Evolutionary conservation across 1,139 yeast species (phyloP).

Genomic region (Diutina mesorugosa): DNA sequence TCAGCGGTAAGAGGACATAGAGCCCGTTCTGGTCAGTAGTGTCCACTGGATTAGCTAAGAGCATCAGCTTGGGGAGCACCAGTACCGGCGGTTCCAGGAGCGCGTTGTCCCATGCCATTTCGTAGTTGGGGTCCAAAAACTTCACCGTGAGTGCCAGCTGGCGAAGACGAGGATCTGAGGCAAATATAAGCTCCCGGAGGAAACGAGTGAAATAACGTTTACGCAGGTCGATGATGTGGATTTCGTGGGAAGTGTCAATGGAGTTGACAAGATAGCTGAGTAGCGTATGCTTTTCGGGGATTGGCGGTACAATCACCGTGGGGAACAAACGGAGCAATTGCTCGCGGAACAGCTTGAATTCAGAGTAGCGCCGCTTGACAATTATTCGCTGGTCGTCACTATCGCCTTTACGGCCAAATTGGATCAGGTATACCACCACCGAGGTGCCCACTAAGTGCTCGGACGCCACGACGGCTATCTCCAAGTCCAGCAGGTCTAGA

Average conservation of each 20-base stretch:
- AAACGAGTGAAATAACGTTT: constrained; percentile 26
- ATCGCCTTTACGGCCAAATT: constrained; percentile 9
- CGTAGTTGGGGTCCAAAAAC: constrained; percentile 37
- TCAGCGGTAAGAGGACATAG: constrained; percentile 26
- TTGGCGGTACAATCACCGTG: constrained; percentile 39
- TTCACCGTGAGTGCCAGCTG: constrained; percentile 25
- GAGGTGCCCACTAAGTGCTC: constrained; percentile 27
- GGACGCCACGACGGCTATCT: constrained; percentile 20
- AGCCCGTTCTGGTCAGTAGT: constrained; percentile 35
- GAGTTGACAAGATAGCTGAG: constrained; percentile 28
- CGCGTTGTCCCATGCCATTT: constrained; percentile 34
- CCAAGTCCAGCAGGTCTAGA: constrained; percentile 15
- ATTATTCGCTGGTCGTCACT: constrained; percentile 12
- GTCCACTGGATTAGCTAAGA: constrained; percentile 31
- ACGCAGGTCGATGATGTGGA: constrained; percentile 27
- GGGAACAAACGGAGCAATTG: constrained; percentile 33
- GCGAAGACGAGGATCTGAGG: constrained; percentile 13
- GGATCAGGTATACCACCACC: constrained; percentile 28
- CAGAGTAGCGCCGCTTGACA: constrained; percentile 40
- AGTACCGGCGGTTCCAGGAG: constrained; percentile 33
- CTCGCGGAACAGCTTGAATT: constrained; percentile 38
- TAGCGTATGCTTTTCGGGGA: constrained; percentile 46
- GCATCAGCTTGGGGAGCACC: constrained; percentile 24
- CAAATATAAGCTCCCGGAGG: constrained; percentile 22
- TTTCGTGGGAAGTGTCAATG: constrained; percentile 24